Evolutionary conservation across 1,139 yeast genomes (phyloP), one percentile per base, ranked within the genome.

Genomic region (Suhomyces atakaporum): DNA sequence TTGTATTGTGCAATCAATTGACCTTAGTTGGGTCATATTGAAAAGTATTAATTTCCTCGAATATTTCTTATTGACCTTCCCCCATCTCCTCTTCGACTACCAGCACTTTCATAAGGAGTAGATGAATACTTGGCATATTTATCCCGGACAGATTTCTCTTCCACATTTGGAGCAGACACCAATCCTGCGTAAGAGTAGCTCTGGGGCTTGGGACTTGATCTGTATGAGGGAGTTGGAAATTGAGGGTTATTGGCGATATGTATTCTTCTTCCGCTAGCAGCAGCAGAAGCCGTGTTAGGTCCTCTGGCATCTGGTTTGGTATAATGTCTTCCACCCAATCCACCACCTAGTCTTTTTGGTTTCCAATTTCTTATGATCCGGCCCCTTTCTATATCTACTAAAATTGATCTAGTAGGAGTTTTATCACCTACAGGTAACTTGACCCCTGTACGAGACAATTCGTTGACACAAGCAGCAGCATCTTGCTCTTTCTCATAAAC

Each of bases 361-460:
- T 75, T 76, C 95, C 96, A 92, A 45, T 73, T 75, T 41, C 84
- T 75, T 10, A 80, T 78, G 0, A 84, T 63, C 23, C 97, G 64
- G 2, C 95, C 95, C 38, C 97, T 66, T 54, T 89, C 97, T 19
- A 82, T 79, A 56, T 92, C 98, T 1, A 85, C 88, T 15, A 88
- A 60, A 3, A 84, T 69, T 5, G 73, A 25, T 30, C 27, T 23
- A 20, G 22, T 26, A 71, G 40, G 20, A 7, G 30, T 31, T 8
- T 40, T 39, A 7, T 38, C 39, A n/a, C 43, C 45, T 5, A 35
- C 46, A 1, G 50, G 54, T 4, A 67, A 48, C 27, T 60, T 60
- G n/a, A 70, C 39, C 0, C 77, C 76, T 16, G 77, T 57, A 1
- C 87, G 79, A 20, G 82, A 77, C 23, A 78, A 73, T 25, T 73